Percentiles rank a stretch among this genome's conserved stretches.
These are phyloP conservation scores for Suillus decipiens DNA, from an alignment of 768 basidiomycete species.

Conservation along the genomic window DNA sequence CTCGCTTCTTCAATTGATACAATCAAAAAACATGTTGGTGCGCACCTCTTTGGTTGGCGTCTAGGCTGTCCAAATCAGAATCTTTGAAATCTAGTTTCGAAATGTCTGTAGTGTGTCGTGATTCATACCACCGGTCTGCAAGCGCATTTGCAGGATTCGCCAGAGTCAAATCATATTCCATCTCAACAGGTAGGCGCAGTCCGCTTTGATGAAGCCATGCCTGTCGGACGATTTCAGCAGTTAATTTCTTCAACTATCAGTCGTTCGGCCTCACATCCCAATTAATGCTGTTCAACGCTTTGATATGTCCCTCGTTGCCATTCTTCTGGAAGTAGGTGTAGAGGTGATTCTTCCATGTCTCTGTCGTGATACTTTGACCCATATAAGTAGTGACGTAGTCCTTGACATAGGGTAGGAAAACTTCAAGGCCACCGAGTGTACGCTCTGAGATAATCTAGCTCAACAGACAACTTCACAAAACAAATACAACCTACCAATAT, in stretches of 20 bases:
- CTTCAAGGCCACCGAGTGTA: slow-evolving; percentile 55
- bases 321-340: slow-evolving; percentile 50
- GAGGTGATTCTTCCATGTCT: slow-evolving; percentile 58
- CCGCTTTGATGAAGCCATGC: slow-evolving; percentile 63
- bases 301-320: slow-evolving; percentile 45
- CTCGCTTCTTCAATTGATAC: background rate
- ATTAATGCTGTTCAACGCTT: slow-evolving; percentile 50
- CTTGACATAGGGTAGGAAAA: slow-evolving; percentile 56
- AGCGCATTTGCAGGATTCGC: slow-evolving; percentile 52
- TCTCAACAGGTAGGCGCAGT: slow-evolving; percentile 45
- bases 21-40: slow-evolving; percentile 1
- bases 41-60: slow-evolving; percentile 52
- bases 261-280: slow-evolving; percentile 49
- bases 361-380: slow-evolving; percentile 57
- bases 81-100: slow-evolving; percentile 41
- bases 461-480: background rate
- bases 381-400: slow-evolving; percentile 58
- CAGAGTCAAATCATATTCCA: slow-evolving; percentile 56
- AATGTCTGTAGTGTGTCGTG: slow-evolving; percentile 38
- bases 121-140: slow-evolving; percentile 53
- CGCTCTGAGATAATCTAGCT: slow-evolving; percentile 37
- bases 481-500: slow-evolving; percentile 40
- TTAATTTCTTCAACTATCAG: too few species aligned
- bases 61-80: slow-evolving; percentile 48
- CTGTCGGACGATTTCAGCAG: slow-evolving; percentile 24